These are phyloP conservation scores for Entamoeba invadens DNA, from an alignment of 208 protist species.

Conservation along the genomic window DNA sequence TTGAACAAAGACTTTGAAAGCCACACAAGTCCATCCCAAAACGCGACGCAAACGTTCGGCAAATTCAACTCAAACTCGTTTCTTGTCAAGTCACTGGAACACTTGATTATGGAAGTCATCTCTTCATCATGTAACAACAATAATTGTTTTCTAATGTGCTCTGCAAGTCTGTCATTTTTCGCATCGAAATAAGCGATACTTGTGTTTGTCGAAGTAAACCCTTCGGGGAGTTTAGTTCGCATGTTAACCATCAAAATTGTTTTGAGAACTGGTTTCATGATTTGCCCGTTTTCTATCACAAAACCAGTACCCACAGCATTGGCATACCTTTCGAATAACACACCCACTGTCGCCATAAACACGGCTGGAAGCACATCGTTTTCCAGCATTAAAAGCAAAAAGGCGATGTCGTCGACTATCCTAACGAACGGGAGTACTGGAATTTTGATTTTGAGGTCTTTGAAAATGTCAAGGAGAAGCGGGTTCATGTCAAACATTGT, in stretches of 20 bases:
- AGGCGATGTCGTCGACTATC: background rate
- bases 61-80: background rate
- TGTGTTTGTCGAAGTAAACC: background rate
- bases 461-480: background rate
- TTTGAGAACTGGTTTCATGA: background rate
- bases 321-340: background rate
- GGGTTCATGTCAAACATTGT: background rate
- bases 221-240: background rate
- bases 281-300: background rate
- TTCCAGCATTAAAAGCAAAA: background rate
- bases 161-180: background rate
- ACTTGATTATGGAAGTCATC: background rate
- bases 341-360: background rate
- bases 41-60: background rate
- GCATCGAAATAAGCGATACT: no score
- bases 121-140: background rate
- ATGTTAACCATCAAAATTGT: background rate
- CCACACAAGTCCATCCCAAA: background rate
- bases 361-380: background rate
- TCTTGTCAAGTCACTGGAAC: background rate
- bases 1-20: background rate
- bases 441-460: background rate
- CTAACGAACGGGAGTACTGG: background rate
- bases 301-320: background rate
- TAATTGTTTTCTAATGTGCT: background rate